Base-by-base conservation (phyloP, 2,329 filamentous ascomycete genomes). In the Diplodia scrobiculata region DNA sequence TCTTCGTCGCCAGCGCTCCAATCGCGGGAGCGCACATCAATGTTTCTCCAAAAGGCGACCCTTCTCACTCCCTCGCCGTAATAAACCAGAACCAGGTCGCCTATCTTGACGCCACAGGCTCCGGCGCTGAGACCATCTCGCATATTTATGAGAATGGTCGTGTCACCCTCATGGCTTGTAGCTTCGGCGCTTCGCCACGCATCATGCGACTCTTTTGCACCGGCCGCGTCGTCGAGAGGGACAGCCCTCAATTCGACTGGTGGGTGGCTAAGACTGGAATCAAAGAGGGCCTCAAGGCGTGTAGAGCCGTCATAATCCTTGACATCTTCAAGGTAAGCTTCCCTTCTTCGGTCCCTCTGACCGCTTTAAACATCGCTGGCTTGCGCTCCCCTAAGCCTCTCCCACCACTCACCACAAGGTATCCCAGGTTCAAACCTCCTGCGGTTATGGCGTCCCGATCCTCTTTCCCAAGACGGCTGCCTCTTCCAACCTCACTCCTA, bases 101-200 rank as follows among this genome's bases (percentile, higher is more conserved):
- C 29, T 93, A 92, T 73, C 81, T 92, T 65, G 90, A 93, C 73
- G 84, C 87, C 68, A 91, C 88, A 1, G 91, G 90, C 34, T 90
- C 87, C 36, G 90, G 90, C 27, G 87, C 84, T 72, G 91, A 94
- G 79, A 93, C 90, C 2, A 88, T 93, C 68, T 82, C 86, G 4
- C 90, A 93, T 72, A 77, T 91, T 11, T 88, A 91, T 73, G 90
- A 94, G 73, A 93, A 93, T 71, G 89, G 87, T 34, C 84, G 91
- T 17, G 83, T 90, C 19, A 91, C 89, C 5, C 78, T 93, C 72
- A 87, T 92, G 83, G 91, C 92, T 78, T 89, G 84, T 74, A 87
- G 85, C 25, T 90, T 89, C 69, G 85, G 84, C 1, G 70, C 79
- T 3, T 73, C 79, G 0, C 87, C 88, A 17, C 81, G 86, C 65